Evolutionary conservation across 208 protist genomes (phyloP).

Genomic region (Crithidia mellificae): DNA sequence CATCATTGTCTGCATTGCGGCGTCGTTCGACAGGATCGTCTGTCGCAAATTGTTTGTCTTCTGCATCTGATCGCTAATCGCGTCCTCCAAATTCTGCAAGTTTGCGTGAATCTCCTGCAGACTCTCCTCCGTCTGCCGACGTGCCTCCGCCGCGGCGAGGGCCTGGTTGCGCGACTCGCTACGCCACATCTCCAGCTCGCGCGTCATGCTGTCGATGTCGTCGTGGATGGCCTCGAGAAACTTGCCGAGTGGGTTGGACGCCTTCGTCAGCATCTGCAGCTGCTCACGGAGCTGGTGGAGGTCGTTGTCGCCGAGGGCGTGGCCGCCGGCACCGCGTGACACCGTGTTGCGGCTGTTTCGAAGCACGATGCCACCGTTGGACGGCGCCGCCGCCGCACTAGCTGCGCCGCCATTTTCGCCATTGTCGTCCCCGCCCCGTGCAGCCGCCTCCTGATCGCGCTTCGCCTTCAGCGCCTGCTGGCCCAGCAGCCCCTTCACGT

Average conservation of each 20-base stretch:
- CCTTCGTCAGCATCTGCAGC: conserved; percentile 89
- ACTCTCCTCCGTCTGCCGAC: conserved; percentile 81
- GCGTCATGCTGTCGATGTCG: conserved; percentile 88
- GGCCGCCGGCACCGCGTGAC: conserved; percentile 30
- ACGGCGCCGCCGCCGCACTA: conserved; percentile 12
- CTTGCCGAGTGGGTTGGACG: conserved; percentile 87
- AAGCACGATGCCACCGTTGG: conserved; percentile 75
- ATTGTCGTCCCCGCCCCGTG: conserved; percentile 14
- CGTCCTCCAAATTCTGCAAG: conserved; percentile 83
- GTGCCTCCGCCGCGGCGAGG: conserved; percentile 74
- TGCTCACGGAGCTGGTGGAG: conserved; percentile 83
- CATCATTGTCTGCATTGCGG: conserved; percentile 78
- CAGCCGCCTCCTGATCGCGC: conserved; percentile 70
- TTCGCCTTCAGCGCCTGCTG: conserved; percentile 88
- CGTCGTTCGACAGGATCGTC: conserved; percentile 81
- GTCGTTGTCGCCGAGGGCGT: conserved; percentile 70
- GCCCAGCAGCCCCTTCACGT: conserved; percentile 75
- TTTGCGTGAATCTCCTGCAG: conserved; percentile 82
- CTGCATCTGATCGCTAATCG: conserved; percentile 83
- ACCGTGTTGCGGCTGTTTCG: conserved; percentile 44
- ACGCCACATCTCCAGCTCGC: conserved; percentile 91
- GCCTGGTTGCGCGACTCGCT: conserved; percentile 83
- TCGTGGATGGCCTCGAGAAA: conserved; percentile 87
- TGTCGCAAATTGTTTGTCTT: conserved; percentile 85
- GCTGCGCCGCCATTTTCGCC: conserved; percentile 24